Evolutionary conservation across 495 filamentous ascomycete species (phyloP), one percentile per base, ranked within the genome.

Genomic region (Choiromyces venosus): DNA sequence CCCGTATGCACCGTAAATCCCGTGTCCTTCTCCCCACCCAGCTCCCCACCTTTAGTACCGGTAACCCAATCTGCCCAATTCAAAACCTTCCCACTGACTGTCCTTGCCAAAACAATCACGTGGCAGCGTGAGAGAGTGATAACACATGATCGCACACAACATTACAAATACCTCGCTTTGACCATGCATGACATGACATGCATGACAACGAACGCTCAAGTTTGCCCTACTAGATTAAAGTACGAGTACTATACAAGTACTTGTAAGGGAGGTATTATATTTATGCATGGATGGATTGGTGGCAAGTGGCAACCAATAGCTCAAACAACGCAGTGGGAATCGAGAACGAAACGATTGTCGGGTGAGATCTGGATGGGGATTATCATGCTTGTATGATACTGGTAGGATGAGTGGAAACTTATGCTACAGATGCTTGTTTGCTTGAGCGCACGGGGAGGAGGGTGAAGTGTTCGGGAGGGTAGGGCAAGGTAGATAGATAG

Each of bases 221-320:
- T n/a, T n/a, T n/a, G n/a, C n/a, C n/a, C n/a, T n/a, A n/a, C n/a
- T n/a, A n/a, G n/a, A n/a, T n/a, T n/a, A n/a, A n/a, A n/a, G n/a
- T n/a, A n/a, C n/a, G n/a, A n/a, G n/a, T n/a, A n/a, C n/a, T n/a
- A n/a, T n/a, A n/a, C n/a, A n/a, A n/a, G n/a, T n/a, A n/a, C n/a
- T n/a, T n/a, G n/a, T n/a, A n/a, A n/a, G n/a, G n/a, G n/a, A n/a
- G n/a, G n/a, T n/a, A n/a, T n/a, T n/a, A n/a, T n/a, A n/a, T n/a
- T n/a, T n/a, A 4, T 46, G 21, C 7, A 25, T 25, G 44, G 4
- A 52, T 25, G 44, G 9, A 52, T 52, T 19, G 44, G 21, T 52
- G 44, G 46, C 46, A 56, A 56, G n/a, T n/a, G n/a, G n/a, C 46
- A 56, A 61, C 52, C 52, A 61, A 61, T 61, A 29, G 52, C 52